These are phyloP conservation scores for Trifolium subterraneum DNA, from an alignment of 306 rosid genomes.

Conservation along the genomic window DNA sequence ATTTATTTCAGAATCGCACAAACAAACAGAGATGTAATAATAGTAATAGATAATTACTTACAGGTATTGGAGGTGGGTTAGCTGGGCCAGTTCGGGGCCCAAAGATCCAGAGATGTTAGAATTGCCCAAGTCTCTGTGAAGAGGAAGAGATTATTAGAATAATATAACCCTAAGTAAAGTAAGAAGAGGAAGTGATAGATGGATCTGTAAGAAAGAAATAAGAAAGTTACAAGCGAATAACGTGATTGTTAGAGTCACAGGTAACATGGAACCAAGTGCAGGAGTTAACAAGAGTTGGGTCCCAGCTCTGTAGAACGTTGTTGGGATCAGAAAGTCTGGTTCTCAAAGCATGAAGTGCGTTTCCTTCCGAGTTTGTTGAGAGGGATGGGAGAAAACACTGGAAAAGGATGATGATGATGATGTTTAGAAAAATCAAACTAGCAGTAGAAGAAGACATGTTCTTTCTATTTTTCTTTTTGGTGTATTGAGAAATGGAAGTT, in stretches of 20 bases:
- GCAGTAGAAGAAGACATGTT: no score
- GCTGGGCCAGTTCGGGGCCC: slow-evolving; percentile 87
- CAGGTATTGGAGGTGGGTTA: slow-evolving; percentile 84
- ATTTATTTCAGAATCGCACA: background rate
- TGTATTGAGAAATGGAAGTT: no score
- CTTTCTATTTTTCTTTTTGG: no score
- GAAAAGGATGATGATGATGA: slow-evolving; percentile 43
- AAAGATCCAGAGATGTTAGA: slow-evolving; percentile 85
- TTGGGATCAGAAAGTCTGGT: slow-evolving; percentile 76
- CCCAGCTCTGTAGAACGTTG: slow-evolving; percentile 95
- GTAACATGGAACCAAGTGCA: slow-evolving; percentile 99
- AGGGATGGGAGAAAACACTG: slow-evolving; percentile 40
- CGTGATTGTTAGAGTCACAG: slow-evolving; percentile 79
- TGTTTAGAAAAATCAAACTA: slow-evolving; percentile 21
- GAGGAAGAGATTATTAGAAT: no score
- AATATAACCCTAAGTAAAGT: no score
- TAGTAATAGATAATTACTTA: slow-evolving; percentile 39
- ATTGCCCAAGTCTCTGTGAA: slow-evolving; percentile 98
- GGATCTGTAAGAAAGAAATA: slow-evolving; percentile 11
- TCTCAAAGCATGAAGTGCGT: slow-evolving; percentile 84
- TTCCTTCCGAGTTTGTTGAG: slow-evolving; percentile 63
- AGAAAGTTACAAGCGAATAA: slow-evolving; percentile 73
- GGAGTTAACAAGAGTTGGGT: slow-evolving; percentile 97
- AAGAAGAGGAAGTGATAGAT: no score
- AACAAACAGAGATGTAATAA: background rate